Evolutionary conservation across 257 asterid genomes (phyloP).

Genomic region (Rubia yunnanensis): DNA sequence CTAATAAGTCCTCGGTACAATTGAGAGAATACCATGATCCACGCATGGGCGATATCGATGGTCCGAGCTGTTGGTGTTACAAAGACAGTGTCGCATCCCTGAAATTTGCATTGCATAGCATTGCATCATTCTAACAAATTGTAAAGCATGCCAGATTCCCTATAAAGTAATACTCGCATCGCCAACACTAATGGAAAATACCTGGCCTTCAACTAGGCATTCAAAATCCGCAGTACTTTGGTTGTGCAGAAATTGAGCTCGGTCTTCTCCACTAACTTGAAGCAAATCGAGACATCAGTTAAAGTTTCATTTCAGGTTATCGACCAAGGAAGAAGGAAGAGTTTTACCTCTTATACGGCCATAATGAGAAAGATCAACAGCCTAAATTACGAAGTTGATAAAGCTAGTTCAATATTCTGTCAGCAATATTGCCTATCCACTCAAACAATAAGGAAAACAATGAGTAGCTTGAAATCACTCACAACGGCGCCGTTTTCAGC

Average conservation of each 20-base stretch:
- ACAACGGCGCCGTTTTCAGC: conserved; percentile 59
- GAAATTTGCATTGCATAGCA: conserved; percentile 15
- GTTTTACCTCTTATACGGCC: conserved; percentile 87
- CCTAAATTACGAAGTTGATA: conserved; percentile 33
- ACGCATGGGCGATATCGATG: conserved; percentile 79
- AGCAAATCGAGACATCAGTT: conserved; percentile 18
- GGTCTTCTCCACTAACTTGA: conserved; percentile 91
- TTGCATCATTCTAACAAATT: conserved; percentile 8
- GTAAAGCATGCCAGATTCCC: conserved; percentile 1
- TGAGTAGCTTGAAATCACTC: conserved; percentile 13
- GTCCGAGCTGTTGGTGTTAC: conserved; percentile 97
- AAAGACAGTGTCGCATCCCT: conserved; percentile 95
- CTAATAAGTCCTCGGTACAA: conserved; percentile 9
- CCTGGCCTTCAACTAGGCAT: conserved; percentile 84
- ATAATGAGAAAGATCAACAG: conserved; percentile 75
- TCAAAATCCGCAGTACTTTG: conserved; percentile 96
- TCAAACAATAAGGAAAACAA: neutral
- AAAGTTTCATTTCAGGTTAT: neutral
- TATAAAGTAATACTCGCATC: neutral
- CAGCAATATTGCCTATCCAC: neutral
- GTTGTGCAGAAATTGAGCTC: conserved; percentile 87
- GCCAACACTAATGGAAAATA: conserved; percentile 24
- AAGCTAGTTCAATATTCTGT: neutral
- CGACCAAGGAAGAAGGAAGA: conserved; percentile 3
- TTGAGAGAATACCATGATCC: conserved; percentile 71